Base-by-base conservation (phyloP, 163 green algal genomes). In the Chloroidium sp. region DNA sequence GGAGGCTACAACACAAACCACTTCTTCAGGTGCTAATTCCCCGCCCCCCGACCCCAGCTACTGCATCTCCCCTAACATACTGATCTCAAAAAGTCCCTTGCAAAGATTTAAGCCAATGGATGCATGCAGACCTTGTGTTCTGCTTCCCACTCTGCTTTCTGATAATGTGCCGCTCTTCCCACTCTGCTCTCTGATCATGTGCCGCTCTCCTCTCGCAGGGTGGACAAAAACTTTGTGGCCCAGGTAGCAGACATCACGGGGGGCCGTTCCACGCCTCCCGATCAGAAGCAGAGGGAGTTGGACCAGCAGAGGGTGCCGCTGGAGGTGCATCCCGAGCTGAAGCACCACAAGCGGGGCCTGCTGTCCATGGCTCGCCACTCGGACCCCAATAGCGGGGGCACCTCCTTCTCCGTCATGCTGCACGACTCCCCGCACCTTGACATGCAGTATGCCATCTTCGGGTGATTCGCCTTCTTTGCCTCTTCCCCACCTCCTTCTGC, bases 211-310 rank as follows among this genome's bases (percentile, higher is more conserved):
- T 36, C 36, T 36, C 36, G 36, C 36, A 36, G 92, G 0, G 93
- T 99, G 58, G 93, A 99, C 86, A 94, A 93, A 67, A 94, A 93
- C 1, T 99, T 98, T 86, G 95, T 98, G 13, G 94, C 93, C 2
- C 95, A 98, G 81, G 82, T 89, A 0, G 90, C 89, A 6, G 93
- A 95, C 62, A 89, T 97, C 0, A 14, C 86, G 2, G 82, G 86
- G 57, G 93, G 92, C 3, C 86, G 81, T 86, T 91, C 72, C 77
- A 4, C 36, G n/a, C 3, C 2, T 2, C 61, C 12, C 57, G 2
- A 79, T 59, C 3, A 4, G 69, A 61, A 13, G 69, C 59, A 2
- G 62, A 61, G 61, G 72, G 60, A 3, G 60, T 72, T 69, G 2
- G 14, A 76, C 69, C 86, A 92, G 0, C 91, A 94, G 78, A 92